Percentiles rank a stretch among this genome's conserved stretches.
phyloP scores from a whole-genome alignment of 2,329 filamentous ascomycete genomes.

The Pseudocercospora musae region DNA sequence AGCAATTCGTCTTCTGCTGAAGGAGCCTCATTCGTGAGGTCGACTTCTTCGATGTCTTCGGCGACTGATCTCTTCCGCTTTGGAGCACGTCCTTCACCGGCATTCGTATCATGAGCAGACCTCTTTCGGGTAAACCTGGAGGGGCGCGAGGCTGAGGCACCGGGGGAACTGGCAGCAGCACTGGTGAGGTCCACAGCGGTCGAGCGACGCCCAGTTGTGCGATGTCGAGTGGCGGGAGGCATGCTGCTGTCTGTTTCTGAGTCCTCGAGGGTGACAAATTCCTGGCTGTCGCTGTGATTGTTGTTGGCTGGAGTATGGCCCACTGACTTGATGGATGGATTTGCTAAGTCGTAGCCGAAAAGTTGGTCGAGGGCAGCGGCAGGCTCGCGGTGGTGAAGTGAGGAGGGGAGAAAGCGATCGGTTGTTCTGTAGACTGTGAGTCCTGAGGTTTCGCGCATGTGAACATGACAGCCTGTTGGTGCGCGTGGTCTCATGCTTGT shows the following conservation, averaged over 20 bases:
- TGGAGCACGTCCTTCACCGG: conserved; percentile 9
- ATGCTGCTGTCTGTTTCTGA: conserved; percentile 10
- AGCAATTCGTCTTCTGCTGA: conserved; percentile 37
- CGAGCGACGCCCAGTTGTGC: conserved; percentile 1
- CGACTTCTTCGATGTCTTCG: conserved; percentile 19
- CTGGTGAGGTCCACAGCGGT: conserved; percentile 19
- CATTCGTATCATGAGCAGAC: conserved; percentile 6
- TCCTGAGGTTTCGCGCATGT: background rate
- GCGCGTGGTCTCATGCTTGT: background rate
- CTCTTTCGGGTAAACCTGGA: conserved; percentile 7
- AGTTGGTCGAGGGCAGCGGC: background rate
- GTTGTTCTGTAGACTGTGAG: background rate
- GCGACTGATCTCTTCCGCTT: conserved; percentile 15
- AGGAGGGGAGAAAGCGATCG: background rate
- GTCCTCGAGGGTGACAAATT: conserved; percentile 22
- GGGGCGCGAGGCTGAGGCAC: background rate
- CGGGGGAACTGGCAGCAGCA: background rate
- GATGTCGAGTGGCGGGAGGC: conserved; percentile 5
- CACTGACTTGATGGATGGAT: background rate
- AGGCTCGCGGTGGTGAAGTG: background rate
- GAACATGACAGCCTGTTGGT: background rate
- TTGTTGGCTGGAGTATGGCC: background rate
- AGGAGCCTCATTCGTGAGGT: conserved; percentile 20
- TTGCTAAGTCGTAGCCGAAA: background rate
- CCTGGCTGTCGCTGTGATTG: conserved; percentile 7